Percentiles rank a stretch among this genome's conserved stretches.
These are phyloP conservation scores for Fonsecaea erecta DNA, from an alignment of 2,329 filamentous ascomycete genomes.

Conservation along the genomic window DNA sequence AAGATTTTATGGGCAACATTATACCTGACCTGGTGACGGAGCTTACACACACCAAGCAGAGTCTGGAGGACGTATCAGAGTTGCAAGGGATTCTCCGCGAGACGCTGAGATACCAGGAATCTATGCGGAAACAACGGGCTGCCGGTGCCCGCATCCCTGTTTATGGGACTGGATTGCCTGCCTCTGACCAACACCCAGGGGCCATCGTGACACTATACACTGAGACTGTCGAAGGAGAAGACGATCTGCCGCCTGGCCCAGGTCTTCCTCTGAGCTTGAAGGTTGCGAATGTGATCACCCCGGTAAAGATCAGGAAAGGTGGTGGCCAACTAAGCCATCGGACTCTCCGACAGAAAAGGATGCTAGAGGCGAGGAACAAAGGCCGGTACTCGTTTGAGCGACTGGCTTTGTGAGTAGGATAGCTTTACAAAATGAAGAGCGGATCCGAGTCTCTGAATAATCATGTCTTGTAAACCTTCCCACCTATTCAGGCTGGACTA, in stretches of 20 bases:
- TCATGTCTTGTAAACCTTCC: conserved; percentile 6
- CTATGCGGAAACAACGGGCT: conserved; percentile 33
- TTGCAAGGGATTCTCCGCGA: conserved; percentile 54
- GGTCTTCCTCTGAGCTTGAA: conserved; percentile 66
- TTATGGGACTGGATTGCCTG: conserved; percentile 1
- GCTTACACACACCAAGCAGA: conserved; percentile 52
- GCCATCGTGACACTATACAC: conserved; percentile 37
- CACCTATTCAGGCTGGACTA: conserved; percentile 1
- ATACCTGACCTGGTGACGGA: conserved; percentile 55
- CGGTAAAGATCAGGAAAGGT: conserved; percentile 60
- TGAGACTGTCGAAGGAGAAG: conserved; percentile 28
- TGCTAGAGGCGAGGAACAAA: conserved; percentile 77
- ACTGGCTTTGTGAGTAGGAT: conserved; percentile 38
- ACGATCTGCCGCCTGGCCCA: conserved; percentile 16
- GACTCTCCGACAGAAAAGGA: conserved; percentile 73
- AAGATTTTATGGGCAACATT: conserved; percentile 45
- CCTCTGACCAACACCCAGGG: conserved; percentile 21
- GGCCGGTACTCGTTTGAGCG: conserved; percentile 83
- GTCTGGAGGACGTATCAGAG: conserved; percentile 54
- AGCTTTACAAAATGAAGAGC: not conserved
- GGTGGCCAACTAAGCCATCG: conserved; percentile 72
- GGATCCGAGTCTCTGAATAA: conserved; percentile 9
- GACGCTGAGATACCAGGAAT: conserved; percentile 49
- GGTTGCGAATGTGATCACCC: conserved; percentile 52
- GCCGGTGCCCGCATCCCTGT: conserved; percentile 7